Evolutionary conservation across 169 alveolate species (phyloP), one percentile per base, ranked within the genome.

Genomic region (Eimeria zaria): DNA sequence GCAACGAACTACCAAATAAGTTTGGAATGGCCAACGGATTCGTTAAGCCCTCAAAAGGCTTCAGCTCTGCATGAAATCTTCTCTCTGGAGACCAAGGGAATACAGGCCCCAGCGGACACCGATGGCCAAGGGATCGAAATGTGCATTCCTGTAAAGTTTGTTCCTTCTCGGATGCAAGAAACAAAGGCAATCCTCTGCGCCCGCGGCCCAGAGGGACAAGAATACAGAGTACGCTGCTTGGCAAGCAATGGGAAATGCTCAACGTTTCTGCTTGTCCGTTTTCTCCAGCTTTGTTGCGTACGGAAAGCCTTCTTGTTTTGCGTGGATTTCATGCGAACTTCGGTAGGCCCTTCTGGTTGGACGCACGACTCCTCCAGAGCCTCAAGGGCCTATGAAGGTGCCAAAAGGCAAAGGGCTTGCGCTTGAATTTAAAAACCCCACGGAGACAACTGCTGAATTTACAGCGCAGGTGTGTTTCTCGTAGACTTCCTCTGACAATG

Each of bases 351-450:
- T 95, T 53, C 95, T 97, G 64, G 97, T 95, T 30, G 98, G 98
- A 64, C 96, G 91, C 36, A 89, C 96, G 20, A 96, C 92, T 67
- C 95, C 98, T 16, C 98, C 98, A 12, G 97, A 97, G 78, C 93
- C 98, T 1, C 97, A 97, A 69, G 98, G 98, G 1, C 98, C 98
- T 0, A 73, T 96, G 30, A 90, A 69, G n/a, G 89, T 85, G 46
- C 89, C 95, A 9, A 95, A 85, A 74, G 96, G 97, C 22, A 96
- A 96, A 91, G 91, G 97, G 27, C 64, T 83, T 39, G 30, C 51
- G 18, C 36, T 91, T 39, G 96, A 78, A 48, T 87, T 85, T 92
- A 69, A 58, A 71, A 91, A 89, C 83, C 96, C 95, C 27, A 30
- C 88, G 74, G 97, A 85, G 41, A n/a, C 91, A 20, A 62, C 95